phyloP scores from a whole-genome alignment of 805 yeast genomes.

The Priceomyces castillae region DNA sequence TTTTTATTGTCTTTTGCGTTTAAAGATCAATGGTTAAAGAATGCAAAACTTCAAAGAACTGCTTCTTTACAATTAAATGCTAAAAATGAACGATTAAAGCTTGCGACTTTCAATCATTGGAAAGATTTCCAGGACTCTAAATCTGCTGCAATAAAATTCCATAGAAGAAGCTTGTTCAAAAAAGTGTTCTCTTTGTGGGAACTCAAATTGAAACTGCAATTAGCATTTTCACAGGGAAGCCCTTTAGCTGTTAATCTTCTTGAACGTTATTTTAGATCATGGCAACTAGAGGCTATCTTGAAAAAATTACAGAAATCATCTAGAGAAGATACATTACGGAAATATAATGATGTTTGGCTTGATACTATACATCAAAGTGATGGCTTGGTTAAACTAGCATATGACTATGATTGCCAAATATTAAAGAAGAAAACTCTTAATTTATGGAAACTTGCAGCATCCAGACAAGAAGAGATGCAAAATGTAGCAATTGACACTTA shows the following conservation, averaged over 20 bases:
- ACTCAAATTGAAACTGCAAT: slow-evolving; percentile 3
- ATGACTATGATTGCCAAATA: not conserved
- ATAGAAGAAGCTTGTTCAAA: slow-evolving; percentile 4
- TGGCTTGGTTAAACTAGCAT: slow-evolving; percentile 3
- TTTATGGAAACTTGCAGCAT: slow-evolving; percentile 6
- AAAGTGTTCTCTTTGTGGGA: slow-evolving; percentile 16
- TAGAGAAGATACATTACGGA: not conserved
- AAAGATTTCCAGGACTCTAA: slow-evolving; percentile 6
- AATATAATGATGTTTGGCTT: slow-evolving; percentile 4
- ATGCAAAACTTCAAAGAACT: slow-evolving; percentile 4
- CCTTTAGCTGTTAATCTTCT: not conserved
- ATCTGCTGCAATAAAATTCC: slow-evolving; percentile 11
- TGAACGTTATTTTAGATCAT: slow-evolving; percentile 2
- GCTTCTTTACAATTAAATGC: slow-evolving; percentile 8
- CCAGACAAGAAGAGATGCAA: slow-evolving; percentile 7
- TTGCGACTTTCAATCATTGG: slow-evolving; percentile 13
- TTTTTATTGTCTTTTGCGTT: slow-evolving; percentile 10
- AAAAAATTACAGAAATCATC: not conserved
- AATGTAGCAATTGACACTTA: slow-evolving; percentile 18
- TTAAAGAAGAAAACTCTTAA: slow-evolving; percentile 1
- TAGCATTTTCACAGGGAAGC: not conserved
- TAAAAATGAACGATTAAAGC: slow-evolving; percentile 7
- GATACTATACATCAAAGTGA: not conserved
- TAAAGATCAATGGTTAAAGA: slow-evolving; percentile 15
- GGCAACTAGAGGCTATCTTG: slow-evolving; percentile 5